phyloP scores from a whole-genome alignment of 192 early-diverging fungal species.

The Bifiguratus adelaidae region DNA sequence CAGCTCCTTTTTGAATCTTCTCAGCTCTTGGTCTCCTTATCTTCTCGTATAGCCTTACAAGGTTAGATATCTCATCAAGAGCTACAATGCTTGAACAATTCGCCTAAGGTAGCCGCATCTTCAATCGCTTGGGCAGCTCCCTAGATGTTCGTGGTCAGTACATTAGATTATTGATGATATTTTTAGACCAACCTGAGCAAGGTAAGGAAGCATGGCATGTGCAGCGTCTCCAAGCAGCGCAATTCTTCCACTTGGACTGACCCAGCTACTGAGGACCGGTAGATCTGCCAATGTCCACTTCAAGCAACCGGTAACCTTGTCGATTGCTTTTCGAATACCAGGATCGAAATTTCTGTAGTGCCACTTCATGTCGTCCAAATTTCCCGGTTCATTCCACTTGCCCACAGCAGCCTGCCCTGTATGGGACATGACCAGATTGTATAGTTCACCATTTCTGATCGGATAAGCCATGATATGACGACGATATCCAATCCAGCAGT shows the following conservation, averaged over 20 bases:
- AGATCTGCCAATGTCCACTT: constrained; percentile 10
- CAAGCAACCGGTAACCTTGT: constrained; percentile 3
- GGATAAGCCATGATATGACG: constrained; percentile 8
- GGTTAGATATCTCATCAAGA: constrained; percentile 1
- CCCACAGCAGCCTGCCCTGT: constrained; percentile 2
- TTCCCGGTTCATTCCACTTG: constrained; percentile 8
- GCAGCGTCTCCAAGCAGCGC: constrained; percentile 6
- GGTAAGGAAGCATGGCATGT: constrained; percentile 9
- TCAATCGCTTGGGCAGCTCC: constrained; percentile 9
- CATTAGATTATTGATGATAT: not conserved
- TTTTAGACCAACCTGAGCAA: constrained; percentile 7
- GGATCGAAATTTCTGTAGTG: constrained; percentile 5
- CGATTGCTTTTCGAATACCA: constrained; percentile 3
- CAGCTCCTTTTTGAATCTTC: constrained; percentile 5
- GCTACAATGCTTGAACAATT: constrained; percentile 5
- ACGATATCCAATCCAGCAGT: constrained; percentile 7
- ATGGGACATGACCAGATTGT: constrained; percentile 5
- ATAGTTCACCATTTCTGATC: constrained; percentile 4
- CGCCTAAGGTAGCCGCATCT: constrained; percentile 8
- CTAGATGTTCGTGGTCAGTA: constrained; percentile 4
- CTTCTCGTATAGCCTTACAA: constrained; percentile 4
- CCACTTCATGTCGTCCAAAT: constrained; percentile 5
- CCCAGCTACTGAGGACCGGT: constrained; percentile 4
- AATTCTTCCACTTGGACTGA: constrained; percentile 3
- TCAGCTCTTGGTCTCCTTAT: constrained; percentile 5